Evolutionary conservation across 2,329 filamentous ascomycete genomes (phyloP), one percentile per base, ranked within the genome.

Genomic region (Chaetomium globosum): DNA sequence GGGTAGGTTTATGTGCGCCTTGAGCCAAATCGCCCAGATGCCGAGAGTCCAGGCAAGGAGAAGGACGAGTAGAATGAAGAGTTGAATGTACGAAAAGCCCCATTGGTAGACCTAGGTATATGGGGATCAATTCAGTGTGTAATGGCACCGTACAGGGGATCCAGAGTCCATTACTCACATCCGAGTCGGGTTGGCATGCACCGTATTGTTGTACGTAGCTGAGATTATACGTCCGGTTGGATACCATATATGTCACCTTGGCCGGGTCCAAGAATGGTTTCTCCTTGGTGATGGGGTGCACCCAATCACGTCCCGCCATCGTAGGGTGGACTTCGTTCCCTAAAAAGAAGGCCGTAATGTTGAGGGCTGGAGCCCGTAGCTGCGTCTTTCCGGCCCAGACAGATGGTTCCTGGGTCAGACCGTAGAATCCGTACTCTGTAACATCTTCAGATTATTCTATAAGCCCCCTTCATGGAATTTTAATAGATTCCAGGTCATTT

Each of bases 1-100:
- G 2, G 53, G 53, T 3, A 56, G 53, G 53, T 56, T 56, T 31
- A 56, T 39, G 21, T 56, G 53, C 13, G 53, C 53, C 23, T 56
- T 36, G 53, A 39, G 31, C 53, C 53, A 39, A 0, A 56, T 10
- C 53, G 36, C 2, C 53, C 53, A 56, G 33, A 26, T 39, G 30
- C 53, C 53, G 16, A 39, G 0, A 7, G 53, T 56, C 53, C 53
- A 56, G 19, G 16, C 19, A 3, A 56, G 12, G n/a, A 56, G 53
- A 8, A 56, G 3, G n/a, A 21, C 6, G 3, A n/a, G 10, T 16
- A 56, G 13, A 2, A 55, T 33, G 53, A 23, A 56, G 31, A 56
- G 2, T n/a, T 56, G 53, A 12, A 56, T 36, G 6, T 39, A 56
- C 30, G 53, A 56, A 26, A 56, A 56, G 9, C 53, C 53, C 53